These are phyloP conservation scores for Schizonepeta tenuifolia DNA, from an alignment of 257 asterid species.

Conservation along the genomic window DNA sequence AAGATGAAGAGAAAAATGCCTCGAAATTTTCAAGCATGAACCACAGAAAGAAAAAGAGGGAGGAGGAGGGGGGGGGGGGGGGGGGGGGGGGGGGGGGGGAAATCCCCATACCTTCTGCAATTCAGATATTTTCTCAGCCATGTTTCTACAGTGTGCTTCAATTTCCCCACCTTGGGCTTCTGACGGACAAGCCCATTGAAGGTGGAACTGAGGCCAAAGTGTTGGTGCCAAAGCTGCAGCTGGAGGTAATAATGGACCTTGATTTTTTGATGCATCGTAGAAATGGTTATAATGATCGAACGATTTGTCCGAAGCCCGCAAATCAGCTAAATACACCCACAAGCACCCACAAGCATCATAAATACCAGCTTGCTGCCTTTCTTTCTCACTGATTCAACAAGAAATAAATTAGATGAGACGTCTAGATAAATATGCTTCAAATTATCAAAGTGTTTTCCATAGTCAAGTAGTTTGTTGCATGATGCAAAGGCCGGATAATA, in stretches of 20 bases:
- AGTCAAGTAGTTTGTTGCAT: not conserved
- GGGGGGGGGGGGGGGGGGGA: no score
- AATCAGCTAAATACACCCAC: conserved; percentile 82
- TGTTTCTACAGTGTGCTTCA: conserved; percentile 79
- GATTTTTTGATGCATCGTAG: conserved; percentile 74
- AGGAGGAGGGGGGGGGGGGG: no score
- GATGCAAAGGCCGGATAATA: conserved; percentile 20
- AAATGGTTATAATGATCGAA: conserved; percentile 84
- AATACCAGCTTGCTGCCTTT: conserved; percentile 88
- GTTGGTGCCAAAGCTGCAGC: conserved; percentile 99
- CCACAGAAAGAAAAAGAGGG: not conserved
- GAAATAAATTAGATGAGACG: conserved; percentile 9
- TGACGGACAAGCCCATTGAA: conserved; percentile 94
- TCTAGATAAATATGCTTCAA: conserved; percentile 1
- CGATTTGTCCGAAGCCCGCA: conserved; percentile 69
- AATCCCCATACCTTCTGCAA: conserved; percentile 63
- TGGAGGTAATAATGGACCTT: conserved; percentile 82
- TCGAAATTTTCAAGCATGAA: conserved; percentile 7
- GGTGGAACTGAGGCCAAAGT: conserved; percentile 98
- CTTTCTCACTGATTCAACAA: conserved; percentile 70
- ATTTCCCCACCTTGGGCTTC: conserved; percentile 93
- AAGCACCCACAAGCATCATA: conserved; percentile 86
- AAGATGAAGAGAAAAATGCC: conserved; percentile 11
- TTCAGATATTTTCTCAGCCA: conserved; percentile 63
- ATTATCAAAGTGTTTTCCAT: conserved; percentile 1